Percentiles rank a stretch among this genome's conserved stretches.
Conservation (phyloP, 1,284 basidiomycete species). For the Sphaerobolus stellatus region DNA sequence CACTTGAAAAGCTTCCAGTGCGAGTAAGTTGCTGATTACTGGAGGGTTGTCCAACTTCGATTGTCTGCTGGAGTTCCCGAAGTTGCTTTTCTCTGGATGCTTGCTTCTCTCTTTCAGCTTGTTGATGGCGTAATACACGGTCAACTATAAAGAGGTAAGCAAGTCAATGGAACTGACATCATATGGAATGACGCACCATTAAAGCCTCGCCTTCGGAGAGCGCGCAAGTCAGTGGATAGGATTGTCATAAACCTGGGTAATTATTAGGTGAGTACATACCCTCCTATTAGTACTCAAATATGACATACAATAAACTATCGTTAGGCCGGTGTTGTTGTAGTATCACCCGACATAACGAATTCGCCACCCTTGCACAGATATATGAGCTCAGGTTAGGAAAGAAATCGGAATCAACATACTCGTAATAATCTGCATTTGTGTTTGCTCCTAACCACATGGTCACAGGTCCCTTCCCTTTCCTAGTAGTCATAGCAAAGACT, state of each 20-base stretch:
- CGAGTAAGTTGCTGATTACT: too few relatives aligned
- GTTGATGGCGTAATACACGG: conserved; percentile 84
- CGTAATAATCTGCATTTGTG: conserved; percentile 86
- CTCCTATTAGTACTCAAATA: not conserved
- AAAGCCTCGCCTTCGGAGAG: conserved; percentile 83
- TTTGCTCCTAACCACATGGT: conserved; percentile 76
- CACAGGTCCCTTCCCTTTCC: conserved; percentile 58
- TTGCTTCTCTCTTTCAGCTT: conserved; percentile 67
- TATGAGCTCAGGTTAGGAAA: not conserved
- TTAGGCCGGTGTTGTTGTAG: conserved; percentile 76
- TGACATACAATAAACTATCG: conserved; percentile 68
- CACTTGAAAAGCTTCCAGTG: too few relatives aligned
- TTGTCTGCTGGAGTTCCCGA: not conserved
- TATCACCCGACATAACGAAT: conserved; percentile 72
- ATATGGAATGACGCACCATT: conserved; percentile 52
- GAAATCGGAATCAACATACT: conserved; percentile 54
- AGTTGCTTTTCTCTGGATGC: conserved; percentile 29
- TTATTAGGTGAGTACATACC: not conserved
- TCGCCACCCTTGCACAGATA: conserved; percentile 60
- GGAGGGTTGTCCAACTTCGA: too few relatives aligned
- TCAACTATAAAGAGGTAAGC: conserved; percentile 58
- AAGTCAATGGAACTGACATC: conserved; percentile 1
- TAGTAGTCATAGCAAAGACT: conserved; percentile 73
- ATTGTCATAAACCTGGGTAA: conserved; percentile 73
- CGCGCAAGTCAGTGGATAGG: conserved; percentile 83